Evolutionary conservation across 2,329 filamentous ascomycete genomes (phyloP).

Genomic region (Colletotrichum tropicicola): DNA sequence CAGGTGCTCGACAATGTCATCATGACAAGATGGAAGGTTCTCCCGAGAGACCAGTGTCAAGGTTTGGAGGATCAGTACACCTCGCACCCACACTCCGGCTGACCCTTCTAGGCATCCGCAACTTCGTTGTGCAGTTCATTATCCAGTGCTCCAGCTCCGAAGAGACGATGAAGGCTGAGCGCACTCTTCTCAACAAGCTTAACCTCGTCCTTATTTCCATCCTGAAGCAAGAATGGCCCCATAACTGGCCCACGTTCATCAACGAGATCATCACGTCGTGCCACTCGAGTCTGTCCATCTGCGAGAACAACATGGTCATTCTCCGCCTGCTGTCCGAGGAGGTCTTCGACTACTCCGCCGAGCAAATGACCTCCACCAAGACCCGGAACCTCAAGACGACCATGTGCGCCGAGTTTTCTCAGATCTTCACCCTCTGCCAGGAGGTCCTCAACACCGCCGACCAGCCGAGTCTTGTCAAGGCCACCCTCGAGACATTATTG

Average conservation of each 20-base stretch:
- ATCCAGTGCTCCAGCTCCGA: constrained; percentile 92
- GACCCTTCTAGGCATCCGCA: constrained; percentile 80
- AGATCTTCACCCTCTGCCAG: constrained; percentile 97
- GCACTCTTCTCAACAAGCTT: constrained; percentile 95
- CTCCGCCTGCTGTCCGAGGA: constrained; percentile 95
- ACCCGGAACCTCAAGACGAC: constrained; percentile 96
- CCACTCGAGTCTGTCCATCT: constrained; percentile 94
- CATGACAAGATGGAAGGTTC: constrained; percentile 98
- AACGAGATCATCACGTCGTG: constrained; percentile 99
- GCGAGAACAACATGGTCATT: constrained; percentile 99
- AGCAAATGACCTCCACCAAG: constrained; percentile 99
- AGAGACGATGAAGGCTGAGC: constrained; percentile 84
- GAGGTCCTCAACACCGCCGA: constrained; percentile 93
- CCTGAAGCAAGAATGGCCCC: constrained; percentile 99
- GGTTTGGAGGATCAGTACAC: constrained; percentile 51
- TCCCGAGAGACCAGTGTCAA: constrained; percentile 95
- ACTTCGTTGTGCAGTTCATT: constrained; percentile 99
- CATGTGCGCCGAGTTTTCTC: constrained; percentile 98
- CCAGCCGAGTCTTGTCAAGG: constrained; percentile 89
- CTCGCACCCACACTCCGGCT: not conserved
- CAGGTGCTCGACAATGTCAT: constrained; percentile 99
- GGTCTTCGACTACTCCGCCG: constrained; percentile 98
- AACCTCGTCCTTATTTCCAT: constrained; percentile 98
- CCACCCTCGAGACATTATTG: constrained; percentile 94
- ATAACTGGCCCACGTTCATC: constrained; percentile 99